phyloP scores from a whole-genome alignment of 176 grass and related monocot genomes.

The Oropetium thomaeum region DNA sequence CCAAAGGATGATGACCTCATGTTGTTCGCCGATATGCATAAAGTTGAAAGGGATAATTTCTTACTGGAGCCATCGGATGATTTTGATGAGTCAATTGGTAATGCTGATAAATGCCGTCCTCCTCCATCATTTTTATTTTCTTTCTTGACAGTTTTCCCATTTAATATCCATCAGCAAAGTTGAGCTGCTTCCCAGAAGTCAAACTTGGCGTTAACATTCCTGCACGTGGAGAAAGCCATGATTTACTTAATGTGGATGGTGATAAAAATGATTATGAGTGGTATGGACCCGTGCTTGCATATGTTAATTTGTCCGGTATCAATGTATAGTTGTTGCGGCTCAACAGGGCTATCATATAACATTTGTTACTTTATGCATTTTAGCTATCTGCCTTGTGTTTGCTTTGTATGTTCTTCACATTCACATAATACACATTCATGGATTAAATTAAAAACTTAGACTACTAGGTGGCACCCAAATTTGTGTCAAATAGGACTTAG shows the following conservation, averaged over 20 bases:
- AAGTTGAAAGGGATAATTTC: conserved; percentile 78
- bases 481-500: too few relatives aligned
- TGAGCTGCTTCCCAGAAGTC: conserved; percentile 69
- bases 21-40: conserved; percentile 76
- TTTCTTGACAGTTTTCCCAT: conserved; percentile 19
- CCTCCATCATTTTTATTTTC: conserved; percentile 9
- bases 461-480: neutral
- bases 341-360: neutral
- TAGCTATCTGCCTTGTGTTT: conserved; percentile 1
- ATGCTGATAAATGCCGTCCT: conserved; percentile 19
- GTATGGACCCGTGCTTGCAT: conserved; percentile 45
- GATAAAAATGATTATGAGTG: conserved; percentile 97
- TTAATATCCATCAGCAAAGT: conserved; percentile 58
- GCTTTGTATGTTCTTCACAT: neutral
- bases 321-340: conserved; percentile 14
- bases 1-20: conserved; percentile 75
- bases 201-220: conserved; percentile 72
- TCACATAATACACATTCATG: neutral
- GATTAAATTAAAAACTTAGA: neutral
- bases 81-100: conserved; percentile 90
- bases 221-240: conserved; percentile 56
- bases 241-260: conserved; percentile 75
- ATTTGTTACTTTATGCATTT: conserved; percentile 30
- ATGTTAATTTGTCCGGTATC: conserved; percentile 13
- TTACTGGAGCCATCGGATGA: conserved; percentile 74